These are phyloP conservation scores for Annulohypoxylon nitens DNA, from an alignment of 495 filamentous ascomycete species.

Conservation along the genomic window DNA sequence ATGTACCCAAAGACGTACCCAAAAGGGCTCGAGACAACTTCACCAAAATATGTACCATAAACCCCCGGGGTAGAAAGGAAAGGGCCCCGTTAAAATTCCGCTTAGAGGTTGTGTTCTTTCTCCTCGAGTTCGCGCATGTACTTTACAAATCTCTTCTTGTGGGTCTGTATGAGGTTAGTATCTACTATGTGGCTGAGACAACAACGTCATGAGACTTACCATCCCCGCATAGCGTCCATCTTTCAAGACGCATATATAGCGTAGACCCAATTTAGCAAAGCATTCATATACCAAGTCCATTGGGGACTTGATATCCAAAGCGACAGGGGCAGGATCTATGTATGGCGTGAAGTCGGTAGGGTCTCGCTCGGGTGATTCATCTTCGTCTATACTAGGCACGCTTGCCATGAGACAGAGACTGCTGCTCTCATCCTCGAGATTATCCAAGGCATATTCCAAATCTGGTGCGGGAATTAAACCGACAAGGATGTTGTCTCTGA, in stretches of 20 bases:
- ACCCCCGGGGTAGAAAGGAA: conserved; percentile 1
- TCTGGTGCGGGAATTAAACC: conserved; percentile 95
- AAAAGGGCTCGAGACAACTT: background rate
- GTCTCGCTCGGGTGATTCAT: conserved; percentile 70
- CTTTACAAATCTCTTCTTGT: conserved; percentile 98
- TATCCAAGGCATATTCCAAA: conserved; percentile 92
- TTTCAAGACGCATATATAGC: conserved; percentile 90
- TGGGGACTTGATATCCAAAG: conserved; percentile 88
- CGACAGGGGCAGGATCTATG: conserved; percentile 91
- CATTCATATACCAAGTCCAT: conserved; percentile 98
- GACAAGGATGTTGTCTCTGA: conserved; percentile 82
- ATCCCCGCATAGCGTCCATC: conserved; percentile 90
- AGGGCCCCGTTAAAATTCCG: background rate
- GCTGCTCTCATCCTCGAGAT: conserved; percentile 77
- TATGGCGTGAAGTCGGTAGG: conserved; percentile 88
- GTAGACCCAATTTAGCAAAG: conserved; percentile 92
- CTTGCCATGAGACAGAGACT: conserved; percentile 85
- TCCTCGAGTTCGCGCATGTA: conserved; percentile 87
- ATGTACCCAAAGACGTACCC: background rate
- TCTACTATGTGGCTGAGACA: conserved; percentile 7
- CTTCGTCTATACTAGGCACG: conserved; percentile 66
- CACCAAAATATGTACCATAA: conserved; percentile 22
- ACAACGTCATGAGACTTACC: conserved; percentile 62
- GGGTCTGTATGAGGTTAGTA: conserved; percentile 65
- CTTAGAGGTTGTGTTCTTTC: conserved; percentile 56